Base-by-base conservation (phyloP, 176 grass and related monocot species). In the Bonia amplexicaulis region DNA sequence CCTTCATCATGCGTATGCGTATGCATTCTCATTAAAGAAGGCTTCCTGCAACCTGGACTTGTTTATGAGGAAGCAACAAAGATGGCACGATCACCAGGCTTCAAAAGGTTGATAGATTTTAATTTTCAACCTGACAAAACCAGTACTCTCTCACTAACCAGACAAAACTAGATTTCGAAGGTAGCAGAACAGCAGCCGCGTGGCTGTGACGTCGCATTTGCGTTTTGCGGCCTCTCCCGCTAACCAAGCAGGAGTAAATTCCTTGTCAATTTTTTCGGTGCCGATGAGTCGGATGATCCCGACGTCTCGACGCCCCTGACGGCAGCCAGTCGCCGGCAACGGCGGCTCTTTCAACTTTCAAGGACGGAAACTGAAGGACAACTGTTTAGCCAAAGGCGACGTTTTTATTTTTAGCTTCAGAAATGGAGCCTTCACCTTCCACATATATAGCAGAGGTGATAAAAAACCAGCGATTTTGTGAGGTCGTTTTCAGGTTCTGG, bases 271-370 rank as follows among this genome's bases (percentile, higher is more conserved):
- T 44, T 71, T 78, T 77, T 53, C 39, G 74, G 89, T 83, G 80
- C 48, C 1, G 84, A 59, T 90, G 88, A 90, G 58, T 87, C 58
- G 84, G 89, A 83, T 69, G 84, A 90, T 16, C 12, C 6, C 67
- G 84, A 87, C 89, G 48, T 39, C 69, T 84, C 49, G 44, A 10
- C 77, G 63, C 9, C 51, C 71, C 12, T 64, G 83, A 55, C 13
- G 78, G 17, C 87, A 74, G 69, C 70, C 68, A 15, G 77, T 68
- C 82, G 35, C 16, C 3, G 37, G 62, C 22, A 20, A 20, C 69
- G n/a, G 58, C 76, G 41, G 31, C 53, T 52, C 12, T 39, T 7
- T 62, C 63, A 5, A 55, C 22, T 16, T 37, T 11, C 49, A 60
- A 87, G 26, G 82, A 78, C 39, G 69, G 77, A 29, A 60, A 12